Conservation (phyloP, 768 basidiomycete species). For the Pleurotus cornucopiae region DNA sequence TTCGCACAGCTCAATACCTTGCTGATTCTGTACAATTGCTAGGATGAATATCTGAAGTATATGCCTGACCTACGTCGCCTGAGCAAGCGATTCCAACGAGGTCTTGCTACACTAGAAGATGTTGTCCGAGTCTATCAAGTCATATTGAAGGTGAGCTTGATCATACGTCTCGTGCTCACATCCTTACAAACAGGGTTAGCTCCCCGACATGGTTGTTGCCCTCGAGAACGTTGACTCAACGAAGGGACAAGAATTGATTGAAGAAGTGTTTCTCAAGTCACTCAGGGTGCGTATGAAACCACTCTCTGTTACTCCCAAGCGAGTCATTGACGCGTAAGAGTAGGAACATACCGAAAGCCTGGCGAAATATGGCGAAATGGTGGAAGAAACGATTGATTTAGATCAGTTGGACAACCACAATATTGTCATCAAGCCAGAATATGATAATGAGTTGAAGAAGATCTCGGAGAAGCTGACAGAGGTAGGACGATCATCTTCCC, state of each 20-base stretch:
- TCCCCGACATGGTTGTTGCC: slow-evolving; percentile 69
- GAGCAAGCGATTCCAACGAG: slow-evolving; percentile 86
- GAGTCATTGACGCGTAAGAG: not conserved
- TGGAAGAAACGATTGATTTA: slow-evolving; percentile 92
- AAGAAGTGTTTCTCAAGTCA: slow-evolving; percentile 60
- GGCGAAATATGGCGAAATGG: slow-evolving; percentile 85
- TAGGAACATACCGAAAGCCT: slow-evolving; percentile 65
- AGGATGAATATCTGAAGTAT: slow-evolving; percentile 84
- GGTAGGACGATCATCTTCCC: slow-evolving; percentile 22
- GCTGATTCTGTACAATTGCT: not conserved
- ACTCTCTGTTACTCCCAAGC: not conserved
- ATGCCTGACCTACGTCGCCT: slow-evolving; percentile 95
- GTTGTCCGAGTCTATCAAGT: slow-evolving; percentile 96
- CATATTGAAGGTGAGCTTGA: slow-evolving; percentile 60
- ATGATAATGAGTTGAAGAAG: slow-evolving; percentile 70
- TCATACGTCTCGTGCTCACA: not conserved
- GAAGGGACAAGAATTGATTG: slow-evolving; percentile 51
- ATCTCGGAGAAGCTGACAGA: slow-evolving; percentile 65
- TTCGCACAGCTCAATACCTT: not conserved
- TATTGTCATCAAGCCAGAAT: slow-evolving; percentile 89
- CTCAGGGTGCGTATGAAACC: slow-evolving; percentile 44
- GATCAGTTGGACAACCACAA: slow-evolving; percentile 81
- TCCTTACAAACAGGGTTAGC: slow-evolving; percentile 28
- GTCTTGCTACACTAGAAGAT: slow-evolving; percentile 83
- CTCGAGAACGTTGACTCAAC: slow-evolving; percentile 48